These are phyloP conservation scores for Xylaria polymorpha DNA, from an alignment of 2,329 filamentous ascomycete genomes.

Conservation along the genomic window DNA sequence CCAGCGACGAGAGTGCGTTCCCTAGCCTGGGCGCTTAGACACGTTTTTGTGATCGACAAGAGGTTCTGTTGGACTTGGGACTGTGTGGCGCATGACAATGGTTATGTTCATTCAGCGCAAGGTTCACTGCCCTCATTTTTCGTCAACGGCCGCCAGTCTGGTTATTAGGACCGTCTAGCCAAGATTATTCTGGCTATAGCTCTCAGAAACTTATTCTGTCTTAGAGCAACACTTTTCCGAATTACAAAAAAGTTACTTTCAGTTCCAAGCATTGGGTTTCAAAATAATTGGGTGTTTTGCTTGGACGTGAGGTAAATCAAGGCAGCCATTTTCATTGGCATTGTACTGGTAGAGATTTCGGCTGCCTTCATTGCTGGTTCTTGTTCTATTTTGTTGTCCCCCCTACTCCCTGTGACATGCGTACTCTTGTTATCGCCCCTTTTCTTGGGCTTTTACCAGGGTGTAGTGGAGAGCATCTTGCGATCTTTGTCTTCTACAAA, in stretches of 20 bases:
- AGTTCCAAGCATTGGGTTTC: conserved; percentile 42
- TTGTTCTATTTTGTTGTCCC: conserved; percentile 25
- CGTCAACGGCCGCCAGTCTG: conserved; percentile 35
- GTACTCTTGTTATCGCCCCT: neutral
- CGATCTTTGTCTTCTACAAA: conserved; percentile 18
- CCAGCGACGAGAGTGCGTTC: conserved; percentile 68
- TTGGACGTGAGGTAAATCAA: conserved; percentile 41
- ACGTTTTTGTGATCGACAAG: conserved; percentile 23
- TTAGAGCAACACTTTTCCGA: conserved; percentile 40
- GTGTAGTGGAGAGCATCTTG: neutral
- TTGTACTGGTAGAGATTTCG: conserved; percentile 47
- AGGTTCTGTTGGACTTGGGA: conserved; percentile 29
- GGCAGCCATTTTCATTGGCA: conserved; percentile 44
- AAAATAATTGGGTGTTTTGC: conserved; percentile 40
- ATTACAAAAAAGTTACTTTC: conserved; percentile 50
- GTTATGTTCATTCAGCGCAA: conserved; percentile 35
- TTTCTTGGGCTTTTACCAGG: neutral
- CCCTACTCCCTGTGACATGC: neutral
- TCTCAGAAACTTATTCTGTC: conserved; percentile 39
- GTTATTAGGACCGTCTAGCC: conserved; percentile 23
- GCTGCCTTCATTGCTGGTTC: conserved; percentile 41
- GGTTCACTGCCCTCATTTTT: conserved; percentile 28
- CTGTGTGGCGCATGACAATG: conserved; percentile 33
- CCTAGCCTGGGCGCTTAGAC: conserved; percentile 68
- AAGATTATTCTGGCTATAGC: conserved; percentile 43